phyloP scores from a whole-genome alignment of 257 asterid species.

The Striga asiatica region DNA sequence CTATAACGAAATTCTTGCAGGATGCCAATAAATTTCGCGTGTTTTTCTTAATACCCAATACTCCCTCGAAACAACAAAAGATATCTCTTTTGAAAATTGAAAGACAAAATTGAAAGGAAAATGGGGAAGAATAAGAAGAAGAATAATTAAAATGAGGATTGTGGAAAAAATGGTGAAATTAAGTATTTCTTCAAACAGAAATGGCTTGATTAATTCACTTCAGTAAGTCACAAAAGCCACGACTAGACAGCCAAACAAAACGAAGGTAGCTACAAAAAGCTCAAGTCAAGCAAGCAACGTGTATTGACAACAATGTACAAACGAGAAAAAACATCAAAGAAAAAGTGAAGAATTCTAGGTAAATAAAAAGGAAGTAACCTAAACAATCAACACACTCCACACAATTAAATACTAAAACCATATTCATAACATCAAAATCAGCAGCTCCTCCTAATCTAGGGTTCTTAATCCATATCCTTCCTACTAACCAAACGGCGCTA shows the following conservation, averaged over 20 bases:
- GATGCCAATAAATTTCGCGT: too few relatives aligned
- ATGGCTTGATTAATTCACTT: neutral
- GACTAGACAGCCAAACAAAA: slow-evolving; percentile 3
- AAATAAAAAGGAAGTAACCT: neutral
- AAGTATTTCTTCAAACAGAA: too few relatives aligned
- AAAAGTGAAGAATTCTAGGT: neutral
- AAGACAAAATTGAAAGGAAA: too few relatives aligned
- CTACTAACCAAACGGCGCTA: neutral
- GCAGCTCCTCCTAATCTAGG: slow-evolving; percentile 16
- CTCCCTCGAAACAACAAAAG: too few relatives aligned
- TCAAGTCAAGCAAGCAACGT: neutral
- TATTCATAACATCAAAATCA: neutral
- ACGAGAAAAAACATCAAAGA: neutral
- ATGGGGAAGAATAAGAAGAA: too few relatives aligned
- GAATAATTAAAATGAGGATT: too few relatives aligned
- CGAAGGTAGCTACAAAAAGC: neutral
- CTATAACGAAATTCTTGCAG: too few relatives aligned
- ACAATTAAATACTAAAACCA: neutral
- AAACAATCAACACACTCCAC: neutral
- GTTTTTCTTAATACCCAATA: too few relatives aligned
- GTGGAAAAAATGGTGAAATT: too few relatives aligned
- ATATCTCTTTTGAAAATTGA: too few relatives aligned
- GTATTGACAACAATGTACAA: neutral
- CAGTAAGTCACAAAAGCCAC: neutral
- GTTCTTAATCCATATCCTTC: slow-evolving; percentile 7